Evolutionary conservation across 176 grass and related monocot genomes (phyloP), one percentile per base, ranked within the genome.

Genomic region (Bromus sterilis): DNA sequence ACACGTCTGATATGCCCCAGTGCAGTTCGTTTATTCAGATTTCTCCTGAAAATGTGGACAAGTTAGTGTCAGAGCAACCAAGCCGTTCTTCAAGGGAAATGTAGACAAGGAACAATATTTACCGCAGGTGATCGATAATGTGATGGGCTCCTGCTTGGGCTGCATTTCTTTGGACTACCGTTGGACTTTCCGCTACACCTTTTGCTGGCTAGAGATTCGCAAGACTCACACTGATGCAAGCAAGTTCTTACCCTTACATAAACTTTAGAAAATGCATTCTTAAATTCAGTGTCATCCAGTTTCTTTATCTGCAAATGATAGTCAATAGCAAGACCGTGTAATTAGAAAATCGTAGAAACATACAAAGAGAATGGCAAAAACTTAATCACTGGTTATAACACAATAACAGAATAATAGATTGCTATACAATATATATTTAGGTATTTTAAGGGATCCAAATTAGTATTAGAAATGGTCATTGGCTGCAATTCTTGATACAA

Each of bases 241-340:
- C 20, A 82, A 69, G 16, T 58, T 28, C 3, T 79, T 90, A 99
- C 93, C 91, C 93, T 99, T 86, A 99, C 93, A 76, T 93, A 88
- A 78, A 83, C 82, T 61, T 85, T 85, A 58, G 93, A 93, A 88
- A 99, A 99, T 68, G 96, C 91, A 82, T 99, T 99, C 66, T 80
- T 91, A 40, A 99, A 99, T 86, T 99, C 96, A 86, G 91, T 91
- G 70, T 95, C 93, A 85, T 99, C 91, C 51, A 99, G 87, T 66
- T 99, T 99, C 89, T 82, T 99, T 49, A 98, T 91, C 95, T 98
- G 76, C 78, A 91, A 76, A 40, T 25, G 7, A 21, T n/a, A n/a
- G 49, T 63, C 30, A 76, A 76, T 37, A 88, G 46, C 26, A 80
- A 60, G 57, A 75, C 11, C 2, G 80, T 60, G 49, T 37, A 55